A percentile compares a stretch with the other conserved stretches of the same genome.
phyloP scores from a whole-genome alignment of 306 rosid genomes.

The Purshia tridentata region DNA sequence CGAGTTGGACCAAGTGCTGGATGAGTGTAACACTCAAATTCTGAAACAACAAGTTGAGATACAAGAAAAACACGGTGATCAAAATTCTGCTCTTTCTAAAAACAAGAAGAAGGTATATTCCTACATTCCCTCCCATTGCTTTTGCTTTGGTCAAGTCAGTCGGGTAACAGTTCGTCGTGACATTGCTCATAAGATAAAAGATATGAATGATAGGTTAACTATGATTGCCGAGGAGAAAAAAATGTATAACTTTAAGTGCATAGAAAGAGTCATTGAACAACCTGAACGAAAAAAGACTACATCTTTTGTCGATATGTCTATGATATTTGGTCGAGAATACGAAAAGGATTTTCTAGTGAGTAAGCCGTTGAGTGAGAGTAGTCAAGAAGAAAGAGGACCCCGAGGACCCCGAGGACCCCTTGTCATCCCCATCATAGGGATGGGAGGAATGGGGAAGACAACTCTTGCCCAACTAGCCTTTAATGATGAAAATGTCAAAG shows the following conservation, averaged over 20 bases:
- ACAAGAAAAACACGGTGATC: no score
- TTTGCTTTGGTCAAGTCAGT: background rate
- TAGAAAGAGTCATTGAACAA: background rate
- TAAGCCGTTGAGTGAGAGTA: constrained; percentile 1
- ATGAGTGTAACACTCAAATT: no score
- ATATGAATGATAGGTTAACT: background rate
- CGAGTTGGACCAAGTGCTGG: no score
- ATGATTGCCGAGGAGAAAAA: background rate
- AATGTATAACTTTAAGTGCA: background rate
- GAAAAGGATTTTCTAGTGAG: background rate
- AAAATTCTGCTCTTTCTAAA: no score
- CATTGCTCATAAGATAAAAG: background rate
- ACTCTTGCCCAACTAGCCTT: constrained; percentile 17
- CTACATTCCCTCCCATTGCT: background rate
- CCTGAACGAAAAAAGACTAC: background rate
- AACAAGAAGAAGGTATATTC: constrained; percentile 16
- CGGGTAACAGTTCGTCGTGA: background rate
- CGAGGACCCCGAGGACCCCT: background rate
- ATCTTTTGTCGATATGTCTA: constrained; percentile 3
- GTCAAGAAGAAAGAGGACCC: background rate
- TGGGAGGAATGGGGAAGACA: constrained; percentile 21
- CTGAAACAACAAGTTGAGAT: no score
- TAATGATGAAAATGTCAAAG: constrained; percentile 1
- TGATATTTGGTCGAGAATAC: background rate
- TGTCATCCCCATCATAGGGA: constrained; percentile 21